Evolutionary conservation across 1,284 basidiomycete genomes (phyloP).

Genomic region (Ganoderma boninense): DNA sequence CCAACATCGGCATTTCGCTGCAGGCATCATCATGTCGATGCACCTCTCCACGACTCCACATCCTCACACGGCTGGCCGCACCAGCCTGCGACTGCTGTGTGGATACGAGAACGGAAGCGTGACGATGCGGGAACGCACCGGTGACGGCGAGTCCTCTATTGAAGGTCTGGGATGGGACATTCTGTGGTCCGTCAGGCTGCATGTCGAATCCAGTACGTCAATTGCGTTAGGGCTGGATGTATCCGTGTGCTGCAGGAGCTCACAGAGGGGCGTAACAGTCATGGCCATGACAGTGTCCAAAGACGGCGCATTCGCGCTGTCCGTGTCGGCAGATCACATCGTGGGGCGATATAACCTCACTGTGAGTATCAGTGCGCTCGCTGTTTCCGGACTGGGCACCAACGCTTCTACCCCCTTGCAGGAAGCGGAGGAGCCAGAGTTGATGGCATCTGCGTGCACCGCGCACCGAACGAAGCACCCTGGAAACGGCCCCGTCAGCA

Average conservation of each 20-base stretch:
- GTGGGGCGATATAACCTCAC: conserved; percentile 72
- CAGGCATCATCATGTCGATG: conserved; percentile 88
- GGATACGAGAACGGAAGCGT: conserved; percentile 88
- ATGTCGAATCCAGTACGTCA: conserved; percentile 79
- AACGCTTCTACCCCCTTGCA: not conserved
- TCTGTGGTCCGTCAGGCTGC: conserved; percentile 74
- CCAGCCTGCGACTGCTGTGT: conserved; percentile 65
- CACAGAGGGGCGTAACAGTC: conserved; percentile 54
- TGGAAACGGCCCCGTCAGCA: conserved; percentile 77
- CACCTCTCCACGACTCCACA: conserved; percentile 62
- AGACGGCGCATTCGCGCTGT: conserved; percentile 69
- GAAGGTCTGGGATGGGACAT: conserved; percentile 79
- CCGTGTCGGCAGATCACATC: conserved; percentile 87
- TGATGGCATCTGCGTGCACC: conserved; percentile 35
- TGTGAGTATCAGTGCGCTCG: conserved; percentile 46
- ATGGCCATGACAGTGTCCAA: conserved; percentile 84
- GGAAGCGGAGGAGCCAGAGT: conserved; percentile 26
- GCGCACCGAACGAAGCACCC: conserved; percentile 76
- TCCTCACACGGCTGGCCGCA: conserved; percentile 42
- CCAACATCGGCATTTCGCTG: too few relatives aligned
- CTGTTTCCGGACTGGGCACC: not conserved
- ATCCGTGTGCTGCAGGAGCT: not conserved
- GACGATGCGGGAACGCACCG: conserved; percentile 62
- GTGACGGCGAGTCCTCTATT: conserved; percentile 57
- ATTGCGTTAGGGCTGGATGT: not conserved